Evolutionary conservation across 139 green algal species (phyloP), one percentile per base, ranked within the genome.

Genomic region (Penium margaritaceum): DNA sequence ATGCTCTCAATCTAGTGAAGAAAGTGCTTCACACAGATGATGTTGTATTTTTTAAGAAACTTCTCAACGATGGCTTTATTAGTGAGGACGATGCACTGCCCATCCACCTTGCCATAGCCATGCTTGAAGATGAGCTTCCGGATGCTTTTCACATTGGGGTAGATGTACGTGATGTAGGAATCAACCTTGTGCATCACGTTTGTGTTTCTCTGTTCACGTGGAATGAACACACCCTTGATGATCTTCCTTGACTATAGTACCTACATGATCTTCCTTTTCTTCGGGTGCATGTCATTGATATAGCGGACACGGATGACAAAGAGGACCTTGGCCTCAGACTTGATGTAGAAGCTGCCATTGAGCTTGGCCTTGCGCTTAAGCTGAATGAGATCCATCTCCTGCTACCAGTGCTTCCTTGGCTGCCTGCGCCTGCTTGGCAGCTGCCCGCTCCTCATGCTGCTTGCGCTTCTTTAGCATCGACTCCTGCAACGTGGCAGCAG

Each of bases 1-100:
- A 88, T 88, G 35, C 88, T 97, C 86, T 84, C 89, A 80, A 99
- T 95, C 90, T 99, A 91, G 75, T 99, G 95, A 15, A 99, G 83
- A 35, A 99, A 86, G 85, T 99, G 94, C 90, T 98, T 94, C 66
- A 97, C 85, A 85, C 95, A 99, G 87, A 99, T 95, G 84, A 99
- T 96, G 81, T 84, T 81, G 78, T 95, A 82, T 84, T 94, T 88
- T 79, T 76, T 76, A 7, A 85, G 75, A 68, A 39, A 51, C 68
- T 60, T 63, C 90, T 98, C 94, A 39, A 99, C 89, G 70, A 97
- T 84, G 47, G 82, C 80, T 87, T 99, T 99, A 87, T 99, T 92
- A 21, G 91, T 99, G 34, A 99, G 84, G 3, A 93, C 85, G 60
- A 96, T 90, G 74, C 95, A 88, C 77, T 88, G 82, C 84, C 91